Evolutionary conservation across 768 basidiomycete genomes (phyloP).

Genomic region (Trametes cingulata): DNA sequence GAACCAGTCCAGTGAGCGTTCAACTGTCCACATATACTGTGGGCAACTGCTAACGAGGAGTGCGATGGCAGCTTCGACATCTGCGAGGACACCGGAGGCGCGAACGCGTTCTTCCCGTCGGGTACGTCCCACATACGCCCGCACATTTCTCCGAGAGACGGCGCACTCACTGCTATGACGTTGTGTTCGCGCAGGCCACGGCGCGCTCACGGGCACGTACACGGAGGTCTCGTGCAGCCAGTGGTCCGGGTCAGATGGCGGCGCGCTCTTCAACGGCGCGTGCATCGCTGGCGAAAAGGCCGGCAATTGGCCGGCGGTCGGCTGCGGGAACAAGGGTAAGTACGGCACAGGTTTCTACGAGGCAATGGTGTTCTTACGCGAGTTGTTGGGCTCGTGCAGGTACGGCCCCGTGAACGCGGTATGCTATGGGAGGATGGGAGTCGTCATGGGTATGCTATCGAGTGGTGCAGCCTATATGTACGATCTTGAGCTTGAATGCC

Average conservation of each 20-base stretch:
- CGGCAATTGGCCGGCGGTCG: conserved; percentile 50
- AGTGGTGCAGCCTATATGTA: too few species aligned
- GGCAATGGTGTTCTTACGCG: too few species aligned
- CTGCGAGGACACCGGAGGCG: conserved; percentile 57
- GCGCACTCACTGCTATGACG: neutral
- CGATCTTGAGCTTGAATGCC: too few species aligned
- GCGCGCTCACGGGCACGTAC: conserved; percentile 53
- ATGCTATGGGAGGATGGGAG: neutral
- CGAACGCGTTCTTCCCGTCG: conserved; percentile 54
- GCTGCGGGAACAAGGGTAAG: conserved; percentile 57
- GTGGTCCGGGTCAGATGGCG: conserved; percentile 58
- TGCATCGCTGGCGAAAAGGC: conserved; percentile 53
- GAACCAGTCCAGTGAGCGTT: conserved; percentile 49
- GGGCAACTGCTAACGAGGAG: neutral
- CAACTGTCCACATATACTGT: neutral
- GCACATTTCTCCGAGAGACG: neutral
- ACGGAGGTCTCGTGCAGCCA: conserved; percentile 56
- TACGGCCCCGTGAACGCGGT: conserved; percentile 7
- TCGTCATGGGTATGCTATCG: neutral
- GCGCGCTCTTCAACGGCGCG: conserved; percentile 46
- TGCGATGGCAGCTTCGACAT: conserved; percentile 52
- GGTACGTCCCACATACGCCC: conserved; percentile 26
- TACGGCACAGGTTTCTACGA: neutral
- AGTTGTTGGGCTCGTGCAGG: conserved; percentile 4
- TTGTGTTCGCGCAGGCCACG: conserved; percentile 37